Conservation (phyloP, 768 basidiomycete genomes). For the Boletus barrowsii region DNA sequence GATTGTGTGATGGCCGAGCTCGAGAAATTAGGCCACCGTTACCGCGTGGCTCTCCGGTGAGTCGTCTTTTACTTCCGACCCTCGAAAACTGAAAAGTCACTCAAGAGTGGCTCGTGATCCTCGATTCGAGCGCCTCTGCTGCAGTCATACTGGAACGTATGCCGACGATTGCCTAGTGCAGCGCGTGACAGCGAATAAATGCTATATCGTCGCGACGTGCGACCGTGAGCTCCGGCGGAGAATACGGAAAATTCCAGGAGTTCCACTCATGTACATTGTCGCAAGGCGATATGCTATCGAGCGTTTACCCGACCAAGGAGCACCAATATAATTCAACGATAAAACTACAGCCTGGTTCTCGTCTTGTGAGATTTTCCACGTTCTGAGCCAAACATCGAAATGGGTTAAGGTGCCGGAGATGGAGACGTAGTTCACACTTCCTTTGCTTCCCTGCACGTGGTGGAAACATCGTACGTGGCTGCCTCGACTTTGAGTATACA, state of each 20-base stretch:
- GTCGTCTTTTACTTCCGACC: slow-evolving; percentile 24
- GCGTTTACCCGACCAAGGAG: slow-evolving; percentile 90
- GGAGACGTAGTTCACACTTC: background rate
- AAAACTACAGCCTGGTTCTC: background rate
- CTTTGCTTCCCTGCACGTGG: background rate
- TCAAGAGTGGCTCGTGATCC: slow-evolving; percentile 94
- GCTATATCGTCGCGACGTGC: slow-evolving; percentile 97
- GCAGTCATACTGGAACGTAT: slow-evolving; percentile 94
- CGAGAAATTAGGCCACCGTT: slow-evolving; percentile 95
- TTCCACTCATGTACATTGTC: slow-evolving; percentile 97
- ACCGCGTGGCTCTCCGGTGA: slow-evolving; percentile 90
- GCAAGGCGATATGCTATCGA: slow-evolving; percentile 91
- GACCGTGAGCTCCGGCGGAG: slow-evolving; percentile 91
- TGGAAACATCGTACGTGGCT: background rate
- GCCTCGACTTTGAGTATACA: background rate
- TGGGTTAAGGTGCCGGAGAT: background rate
- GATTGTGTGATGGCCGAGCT: slow-evolving; percentile 99
- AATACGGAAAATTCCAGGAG: slow-evolving; percentile 88
- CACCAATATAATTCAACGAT: slow-evolving; percentile 46
- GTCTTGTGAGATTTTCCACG: background rate
- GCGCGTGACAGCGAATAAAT: slow-evolving; percentile 91
- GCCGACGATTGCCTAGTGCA: slow-evolving; percentile 98
- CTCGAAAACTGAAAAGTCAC: slow-evolving; percentile 10
- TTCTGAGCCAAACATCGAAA: background rate
- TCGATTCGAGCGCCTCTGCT: slow-evolving; percentile 89